These are phyloP conservation scores for Endotrypanum monterogeii DNA, from an alignment of 208 protist genomes.

Conservation along the genomic window DNA sequence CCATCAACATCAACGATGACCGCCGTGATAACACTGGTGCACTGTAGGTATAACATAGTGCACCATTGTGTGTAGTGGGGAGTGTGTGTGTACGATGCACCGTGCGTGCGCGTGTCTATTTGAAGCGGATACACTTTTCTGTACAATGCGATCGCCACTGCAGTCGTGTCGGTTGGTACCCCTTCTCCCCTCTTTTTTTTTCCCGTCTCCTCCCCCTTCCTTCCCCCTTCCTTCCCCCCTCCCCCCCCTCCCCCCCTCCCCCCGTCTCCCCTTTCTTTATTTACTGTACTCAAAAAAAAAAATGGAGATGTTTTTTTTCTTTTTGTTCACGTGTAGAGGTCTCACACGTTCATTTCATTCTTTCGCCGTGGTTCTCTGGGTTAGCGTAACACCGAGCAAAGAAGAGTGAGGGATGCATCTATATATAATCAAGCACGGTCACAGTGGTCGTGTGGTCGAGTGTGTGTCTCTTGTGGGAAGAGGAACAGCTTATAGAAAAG, in stretches of 20 bases:
- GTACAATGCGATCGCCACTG: not conserved
- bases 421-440: not conserved
- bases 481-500: not conserved
- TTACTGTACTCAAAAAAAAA: not conserved
- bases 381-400: not conserved
- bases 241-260: not conserved
- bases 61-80: not conserved
- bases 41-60: not conserved
- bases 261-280: not conserved
- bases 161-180: not conserved
- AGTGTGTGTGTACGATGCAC: constrained; percentile 2
- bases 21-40: constrained; percentile 13
- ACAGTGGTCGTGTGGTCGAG: not conserved
- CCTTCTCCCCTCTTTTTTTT: not conserved
- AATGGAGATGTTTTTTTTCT: not conserved
- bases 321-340: not conserved
- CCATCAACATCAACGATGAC: constrained; percentile 12
- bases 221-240: not conserved
- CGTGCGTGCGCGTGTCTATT: not conserved
- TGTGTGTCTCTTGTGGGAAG: not conserved
- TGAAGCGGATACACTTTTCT: not conserved
- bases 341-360: not conserved
- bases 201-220: no score
- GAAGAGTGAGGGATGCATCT: not conserved
- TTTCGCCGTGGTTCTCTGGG: not conserved